A percentile compares a stretch with the other conserved stretches of the same genome.
Evolutionary conservation across 2,329 filamentous ascomycete species (phyloP).

Genomic region (Nannizziopsis arthrosporioides): DNA sequence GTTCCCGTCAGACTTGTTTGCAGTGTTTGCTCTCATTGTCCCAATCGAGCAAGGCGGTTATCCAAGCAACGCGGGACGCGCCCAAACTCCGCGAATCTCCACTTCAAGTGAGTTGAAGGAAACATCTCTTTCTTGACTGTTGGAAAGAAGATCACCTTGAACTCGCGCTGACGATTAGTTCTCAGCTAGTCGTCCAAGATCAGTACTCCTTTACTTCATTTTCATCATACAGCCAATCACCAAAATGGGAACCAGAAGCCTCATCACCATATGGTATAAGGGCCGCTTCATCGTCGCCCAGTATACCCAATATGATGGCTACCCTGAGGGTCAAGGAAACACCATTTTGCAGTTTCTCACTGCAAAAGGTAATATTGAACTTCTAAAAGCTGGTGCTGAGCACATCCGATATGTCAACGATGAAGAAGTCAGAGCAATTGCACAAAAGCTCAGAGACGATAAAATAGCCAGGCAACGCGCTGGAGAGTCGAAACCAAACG

Average conservation of each 20-base stretch:
- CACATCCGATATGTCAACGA: slow-evolving; percentile 12
- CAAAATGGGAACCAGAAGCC: slow-evolving; percentile 18
- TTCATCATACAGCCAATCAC: background rate
- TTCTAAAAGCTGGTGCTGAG: slow-evolving; percentile 17
- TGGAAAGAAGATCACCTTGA: too few species aligned
- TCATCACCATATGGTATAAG: slow-evolving; percentile 18
- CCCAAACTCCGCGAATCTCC: too few species aligned
- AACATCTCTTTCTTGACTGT: too few species aligned
- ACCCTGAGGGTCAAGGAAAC: slow-evolving; percentile 19
- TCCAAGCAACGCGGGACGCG: too few species aligned
- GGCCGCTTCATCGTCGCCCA: slow-evolving; percentile 21
- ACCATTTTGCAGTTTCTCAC: slow-evolving; percentile 19
- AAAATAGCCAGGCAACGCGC: background rate
- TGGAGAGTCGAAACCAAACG: background rate
- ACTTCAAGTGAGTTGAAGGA: too few species aligned
- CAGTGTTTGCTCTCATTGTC: too few species aligned
- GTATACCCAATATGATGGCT: slow-evolving; percentile 22
- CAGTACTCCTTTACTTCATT: background rate
- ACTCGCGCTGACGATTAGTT: too few species aligned
- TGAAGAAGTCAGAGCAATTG: slow-evolving; percentile 11
- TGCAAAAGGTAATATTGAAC: slow-evolving; percentile 16
- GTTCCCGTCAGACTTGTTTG: too few species aligned
- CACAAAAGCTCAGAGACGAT: slow-evolving; percentile 1
- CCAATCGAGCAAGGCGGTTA: too few species aligned
- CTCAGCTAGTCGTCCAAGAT: background rate